Evolutionary conservation across 2,329 filamentous ascomycete species (phyloP).

Genomic region (Diaporthe sp.): DNA sequence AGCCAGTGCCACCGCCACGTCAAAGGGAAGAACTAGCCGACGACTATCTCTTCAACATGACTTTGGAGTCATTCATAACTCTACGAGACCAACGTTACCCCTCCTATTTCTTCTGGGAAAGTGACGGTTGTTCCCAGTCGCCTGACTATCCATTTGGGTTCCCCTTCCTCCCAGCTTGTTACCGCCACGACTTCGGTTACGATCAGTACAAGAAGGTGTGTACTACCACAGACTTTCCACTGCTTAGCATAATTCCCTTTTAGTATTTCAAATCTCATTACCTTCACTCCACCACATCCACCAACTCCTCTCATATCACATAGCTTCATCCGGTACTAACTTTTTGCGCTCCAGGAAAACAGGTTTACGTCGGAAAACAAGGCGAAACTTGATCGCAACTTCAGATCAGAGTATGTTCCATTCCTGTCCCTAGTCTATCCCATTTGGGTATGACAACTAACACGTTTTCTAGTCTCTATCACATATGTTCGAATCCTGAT

Average conservation of each 20-base stretch:
- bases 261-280: too few relatives aligned
- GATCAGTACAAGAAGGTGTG: slow-evolving; percentile 5
- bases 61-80: background rate
- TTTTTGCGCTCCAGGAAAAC: background rate
- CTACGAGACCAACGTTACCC: background rate
- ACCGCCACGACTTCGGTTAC: slow-evolving; percentile 20
- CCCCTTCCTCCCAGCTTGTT: slow-evolving; percentile 8
- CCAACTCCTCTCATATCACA: background rate
- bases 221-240: background rate
- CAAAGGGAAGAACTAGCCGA: background rate
- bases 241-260: background rate
- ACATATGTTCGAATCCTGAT: background rate
- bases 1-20: background rate
- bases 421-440: background rate
- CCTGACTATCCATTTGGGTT: background rate
- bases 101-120: slow-evolving; percentile 16
- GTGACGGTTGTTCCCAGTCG: slow-evolving; percentile 10
- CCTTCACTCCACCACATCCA: too few relatives aligned
- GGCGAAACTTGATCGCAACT: slow-evolving; percentile 4
- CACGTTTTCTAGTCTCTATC: background rate
- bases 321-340: background rate
- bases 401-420: background rate
- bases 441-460: background rate
- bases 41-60: slow-evolving; percentile 5
- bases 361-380: background rate